phyloP scores from a whole-genome alignment of 352 stramenopile genomes.

The Phytophthora quininea region DNA sequence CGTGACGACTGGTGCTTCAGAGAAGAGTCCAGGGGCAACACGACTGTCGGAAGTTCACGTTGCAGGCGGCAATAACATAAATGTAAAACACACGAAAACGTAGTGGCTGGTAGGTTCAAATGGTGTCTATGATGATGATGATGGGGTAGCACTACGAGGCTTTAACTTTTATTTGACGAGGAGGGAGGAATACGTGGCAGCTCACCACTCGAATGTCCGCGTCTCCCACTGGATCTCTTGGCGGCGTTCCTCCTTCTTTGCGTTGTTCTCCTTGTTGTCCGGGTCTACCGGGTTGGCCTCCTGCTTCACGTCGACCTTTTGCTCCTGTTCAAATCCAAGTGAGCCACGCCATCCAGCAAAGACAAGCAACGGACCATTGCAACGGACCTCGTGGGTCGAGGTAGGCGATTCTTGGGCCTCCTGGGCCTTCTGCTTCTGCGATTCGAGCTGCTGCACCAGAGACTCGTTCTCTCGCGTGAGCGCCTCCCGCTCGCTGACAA shows the following conservation, averaged over 20 bases:
- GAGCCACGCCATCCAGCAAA: conserved; percentile 16
- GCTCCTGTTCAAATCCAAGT: not conserved
- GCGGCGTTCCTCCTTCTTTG: conserved; percentile 1
- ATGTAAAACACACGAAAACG: not conserved
- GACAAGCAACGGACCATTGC: conserved; percentile 6
- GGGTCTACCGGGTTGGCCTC: not conserved
- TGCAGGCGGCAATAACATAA: not conserved
- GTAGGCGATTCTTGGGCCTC: conserved; percentile 10
- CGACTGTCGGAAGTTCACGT: not conserved
- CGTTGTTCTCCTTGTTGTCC: not conserved
- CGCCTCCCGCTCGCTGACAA: conserved; percentile 23
- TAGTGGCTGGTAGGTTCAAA: not conserved
- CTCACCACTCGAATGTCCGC: conserved; percentile 40
- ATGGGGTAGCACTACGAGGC: conserved; percentile 5
- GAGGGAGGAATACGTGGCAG: not conserved
- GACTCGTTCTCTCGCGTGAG: conserved; percentile 29
- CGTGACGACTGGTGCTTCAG: conserved; percentile 14
- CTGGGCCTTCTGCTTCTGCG: conserved; percentile 15
- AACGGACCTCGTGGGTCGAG: conserved; percentile 17
- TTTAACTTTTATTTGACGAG: conserved; percentile 21
- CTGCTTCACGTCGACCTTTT: conserved; percentile 16
- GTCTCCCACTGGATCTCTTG: conserved; percentile 28
- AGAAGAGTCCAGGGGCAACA: conserved; percentile 23
- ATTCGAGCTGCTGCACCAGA: conserved; percentile 30
- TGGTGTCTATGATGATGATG: conserved; percentile 1